Base-by-base conservation (phyloP, 2,329 filamentous ascomycete species). In the Clonostachys byssicola region DNA sequence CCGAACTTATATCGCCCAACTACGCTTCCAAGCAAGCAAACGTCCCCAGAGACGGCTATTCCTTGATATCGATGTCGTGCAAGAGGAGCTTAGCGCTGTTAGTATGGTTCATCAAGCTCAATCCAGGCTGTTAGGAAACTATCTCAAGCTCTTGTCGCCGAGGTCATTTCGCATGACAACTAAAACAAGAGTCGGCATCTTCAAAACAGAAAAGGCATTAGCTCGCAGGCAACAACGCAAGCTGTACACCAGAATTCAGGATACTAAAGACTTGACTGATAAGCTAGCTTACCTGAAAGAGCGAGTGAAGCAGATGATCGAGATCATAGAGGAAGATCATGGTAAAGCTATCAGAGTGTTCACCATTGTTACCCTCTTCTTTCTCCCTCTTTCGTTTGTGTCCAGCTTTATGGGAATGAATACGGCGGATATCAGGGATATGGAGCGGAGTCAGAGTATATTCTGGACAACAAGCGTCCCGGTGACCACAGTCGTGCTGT, bases 341-440 rank as follows among this genome's bases (percentile, higher is more conserved):
- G 57, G 54, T 4, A 60, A 59, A 43, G 57, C 59, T 6, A 61
- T 64, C 33, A 49, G 58, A 9, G 56, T 56, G 4, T 68, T 70
- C 51, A 69, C 67, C 38, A 63, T 67, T 56, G 49, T 51, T 17
- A 51, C 49, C 6, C 33, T 51, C 16, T 34, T 51, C 14, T 51
- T 51, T 42, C 40, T 51, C 14, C 49, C 49, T 3, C 34, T 51
- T 40, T 46, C 34, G 3, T 42, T 40, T 18, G 43, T 48, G 40
- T 16, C 72, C 12, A 72, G 69, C 54, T 68, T 77, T 47, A 74
- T 79, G 52, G 75, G 75, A 46, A 78, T 79, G 73, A 78, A 79
- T 56, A 74, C 73, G 5, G 61, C 59, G 43, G 75, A 78, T 52
- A 62, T 78, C 5, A 67, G 74, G 23, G 68, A 78, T 52, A 74